Evolutionary conservation across 2,329 filamentous ascomycete genomes (phyloP), one percentile per base, ranked within the genome.

Genomic region (Rugonectria rugulosa): DNA sequence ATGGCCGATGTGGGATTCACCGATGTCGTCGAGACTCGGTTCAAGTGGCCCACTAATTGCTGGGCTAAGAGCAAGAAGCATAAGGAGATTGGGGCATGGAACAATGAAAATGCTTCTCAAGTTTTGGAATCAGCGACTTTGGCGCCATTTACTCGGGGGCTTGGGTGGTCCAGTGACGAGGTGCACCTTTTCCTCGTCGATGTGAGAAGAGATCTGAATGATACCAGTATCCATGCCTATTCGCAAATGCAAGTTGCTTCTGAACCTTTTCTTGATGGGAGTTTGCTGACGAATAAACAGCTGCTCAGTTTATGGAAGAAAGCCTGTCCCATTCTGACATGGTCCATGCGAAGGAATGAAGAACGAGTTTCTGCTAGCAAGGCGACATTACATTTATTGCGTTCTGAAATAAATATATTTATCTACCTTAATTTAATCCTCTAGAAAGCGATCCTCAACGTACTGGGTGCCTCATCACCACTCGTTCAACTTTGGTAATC

Each of bases 31-130:
- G 50, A 47, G 6, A 19, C 20, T 2, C 31, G 36, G 8, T 42
- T 20, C 14, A 46, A 46, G 23, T 47, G 50, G 50, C 50, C 50
- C 2, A 47, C 43, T 4, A 53, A 53, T 19, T n/a, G 26, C 6
- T 53, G 50, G 50, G 36, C 50, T 11, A 34, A 41, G 21, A 43
- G 42, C 11, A 34, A 34, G 37, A 36, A 36, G 14, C 27, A 36
- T 29, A 53, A 53, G 17, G 36, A 31, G 6, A 31, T 53, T 12
- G 50, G 50, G 12, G 15, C n/a, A 19, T 53, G 50, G 50, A 53
- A 53, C 14, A 38, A 46, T 14, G 42, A 40, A 3, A 53, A 53
- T 12, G 29, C 36, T 5, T 34, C 17, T 9, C 10, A 10, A 11
- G 50, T 21, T 14, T 27, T 53, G 19, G 48, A 45, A 10, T 32